Percentiles rank a stretch among this genome's conserved stretches.
phyloP scores from a whole-genome alignment of 805 yeast species.

The Zygoascus tannicola region DNA sequence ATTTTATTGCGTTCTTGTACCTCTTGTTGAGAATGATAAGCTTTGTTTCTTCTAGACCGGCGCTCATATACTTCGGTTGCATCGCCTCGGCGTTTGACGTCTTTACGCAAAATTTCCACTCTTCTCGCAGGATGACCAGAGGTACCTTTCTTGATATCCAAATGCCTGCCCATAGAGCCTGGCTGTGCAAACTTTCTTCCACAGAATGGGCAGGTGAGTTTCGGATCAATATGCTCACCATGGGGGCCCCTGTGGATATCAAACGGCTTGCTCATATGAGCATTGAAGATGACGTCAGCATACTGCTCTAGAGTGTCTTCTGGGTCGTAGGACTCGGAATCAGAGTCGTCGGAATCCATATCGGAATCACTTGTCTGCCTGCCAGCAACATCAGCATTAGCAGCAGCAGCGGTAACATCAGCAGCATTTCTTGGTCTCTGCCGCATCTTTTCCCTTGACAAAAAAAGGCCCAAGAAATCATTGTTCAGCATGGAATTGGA shows the following conservation, averaged over 20 bases:
- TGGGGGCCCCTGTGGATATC: slow-evolving; percentile 4
- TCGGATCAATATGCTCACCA: slow-evolving; percentile 15
- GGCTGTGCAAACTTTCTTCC: slow-evolving; percentile 45
- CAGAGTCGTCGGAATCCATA: too few relatives aligned
- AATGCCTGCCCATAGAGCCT: slow-evolving; percentile 52
- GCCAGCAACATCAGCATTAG: too few relatives aligned
- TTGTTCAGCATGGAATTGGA: too few relatives aligned
- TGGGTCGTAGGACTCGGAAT: not conserved
- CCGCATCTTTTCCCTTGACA: too few relatives aligned
- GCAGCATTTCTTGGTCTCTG: too few relatives aligned
- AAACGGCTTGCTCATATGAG: slow-evolving; percentile 2
- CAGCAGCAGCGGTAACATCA: too few relatives aligned
- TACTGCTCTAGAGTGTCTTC: not conserved
- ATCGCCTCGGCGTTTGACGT: slow-evolving; percentile 46
- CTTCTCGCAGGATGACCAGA: slow-evolving; percentile 41
- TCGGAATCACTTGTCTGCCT: too few relatives aligned
- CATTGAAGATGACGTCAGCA: not conserved
- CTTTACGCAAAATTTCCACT: slow-evolving; percentile 38
- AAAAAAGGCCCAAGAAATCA: too few relatives aligned
- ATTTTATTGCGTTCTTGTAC: slow-evolving; percentile 38
- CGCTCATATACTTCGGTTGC: slow-evolving; percentile 34
- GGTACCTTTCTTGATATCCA: slow-evolving; percentile 48
- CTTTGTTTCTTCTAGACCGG: slow-evolving; percentile 33
- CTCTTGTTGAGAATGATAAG: slow-evolving; percentile 39
- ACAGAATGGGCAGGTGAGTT: slow-evolving; percentile 43